Evolutionary conservation across 176 grass and related monocot genomes (phyloP).

Genomic region (Hordeum marinum): DNA sequence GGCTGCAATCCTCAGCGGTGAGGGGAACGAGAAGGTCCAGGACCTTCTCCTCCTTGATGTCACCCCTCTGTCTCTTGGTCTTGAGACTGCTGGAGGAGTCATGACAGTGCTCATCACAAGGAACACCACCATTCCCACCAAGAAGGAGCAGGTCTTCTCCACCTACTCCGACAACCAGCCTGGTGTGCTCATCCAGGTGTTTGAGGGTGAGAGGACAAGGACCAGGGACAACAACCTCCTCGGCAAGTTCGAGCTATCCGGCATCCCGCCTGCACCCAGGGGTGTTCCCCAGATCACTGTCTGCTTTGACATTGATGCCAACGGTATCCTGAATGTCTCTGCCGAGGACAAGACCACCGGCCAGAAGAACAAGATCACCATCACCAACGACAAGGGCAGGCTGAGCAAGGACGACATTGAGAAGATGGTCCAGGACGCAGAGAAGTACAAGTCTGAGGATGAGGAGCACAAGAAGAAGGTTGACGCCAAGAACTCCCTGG

Average conservation of each 20-base stretch:
- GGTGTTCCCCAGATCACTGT: conserved; percentile 58
- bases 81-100: conserved; percentile 51
- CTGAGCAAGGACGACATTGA: conserved; percentile 57
- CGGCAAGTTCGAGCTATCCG: conserved; percentile 53
- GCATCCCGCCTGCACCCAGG: conserved; percentile 49
- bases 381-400: conserved; percentile 54
- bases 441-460: conserved; percentile 56
- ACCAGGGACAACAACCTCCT: conserved; percentile 60
- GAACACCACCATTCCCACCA: conserved; percentile 59
- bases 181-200: conserved; percentile 60
- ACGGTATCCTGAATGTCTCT: conserved; percentile 47
- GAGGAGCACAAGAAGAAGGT: conserved; percentile 62
- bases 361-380: conserved; percentile 59
- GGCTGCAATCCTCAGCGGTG: conserved; percentile 50
- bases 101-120: conserved; percentile 54
- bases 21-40: conserved; percentile 57
- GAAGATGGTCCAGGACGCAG: conserved; percentile 52
- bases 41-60: conserved; percentile 56
- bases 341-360: conserved; percentile 54
- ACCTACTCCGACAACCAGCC: conserved; percentile 56
- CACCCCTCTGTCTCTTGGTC: conserved; percentile 53
- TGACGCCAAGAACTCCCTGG: conserved; percentile 39
- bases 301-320: conserved; percentile 57
- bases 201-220: conserved; percentile 47
- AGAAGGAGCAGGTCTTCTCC: conserved; percentile 61